Evolutionary conservation across 805 yeast species (phyloP), one percentile per base, ranked within the genome.

Genomic region (Kregervanrija fluxuum): DNA sequence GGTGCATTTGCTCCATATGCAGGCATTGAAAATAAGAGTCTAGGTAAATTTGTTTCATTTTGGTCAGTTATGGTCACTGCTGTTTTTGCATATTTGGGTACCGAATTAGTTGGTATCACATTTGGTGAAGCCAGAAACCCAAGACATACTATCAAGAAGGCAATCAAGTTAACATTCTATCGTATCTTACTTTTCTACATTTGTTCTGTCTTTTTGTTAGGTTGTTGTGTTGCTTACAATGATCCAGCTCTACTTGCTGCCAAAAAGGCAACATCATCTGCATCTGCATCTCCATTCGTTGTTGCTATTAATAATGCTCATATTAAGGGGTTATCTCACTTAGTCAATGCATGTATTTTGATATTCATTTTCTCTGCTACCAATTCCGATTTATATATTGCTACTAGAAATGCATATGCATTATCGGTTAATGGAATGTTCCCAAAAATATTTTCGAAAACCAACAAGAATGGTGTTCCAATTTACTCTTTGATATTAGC

Each of bases 201-300:
- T 43, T 61, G 69, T 30, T 70, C 80, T 33, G 73, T 73, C 40
- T 70, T 77, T 49, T 66, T 77, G 48, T 60, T 79, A 48, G 82
- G 83, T 44, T 71, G 77, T 68, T 68, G 79, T 55, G 83, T 77
- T 44, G 73, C 80, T 14, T 71, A 74, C 46, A 68, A 67, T 45
- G 77, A 77, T 55, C 67, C 69, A 12, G 54, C 57, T 34, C 65
- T 70, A 38, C 48, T 71, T 40, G 57, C 62, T 44, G 79, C 80
- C 12, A 71, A 77, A 13, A 48, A 38, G 17, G 72, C 78, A 41
- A 43, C 65, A n/a, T 65, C 76, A 2, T 67, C 71, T 36, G 88
- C 90, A 2, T 73, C 82, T 35, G 89, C 91, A 15, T 83, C 93
- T 12, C 95, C 95, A 35, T 86, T 85, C 56, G 90, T 85, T 43